Evolutionary conservation across 2,329 filamentous ascomycete genomes (phyloP), one percentile per base, ranked within the genome.

Genomic region (Lecanoromycetidae sp.): DNA sequence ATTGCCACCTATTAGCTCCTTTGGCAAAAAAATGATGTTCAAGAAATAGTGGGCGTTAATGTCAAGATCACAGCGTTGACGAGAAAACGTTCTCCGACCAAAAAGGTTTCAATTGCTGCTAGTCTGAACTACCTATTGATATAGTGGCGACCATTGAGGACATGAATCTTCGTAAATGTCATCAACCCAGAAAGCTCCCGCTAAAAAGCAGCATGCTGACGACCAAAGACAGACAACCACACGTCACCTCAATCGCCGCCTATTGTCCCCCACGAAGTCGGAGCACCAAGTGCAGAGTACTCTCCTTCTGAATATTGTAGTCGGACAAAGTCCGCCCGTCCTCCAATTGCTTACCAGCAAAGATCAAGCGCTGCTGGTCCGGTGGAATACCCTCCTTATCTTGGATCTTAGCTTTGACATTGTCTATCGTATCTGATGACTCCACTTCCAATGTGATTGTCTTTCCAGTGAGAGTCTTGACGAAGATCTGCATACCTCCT

Each of bases 401-500:
- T 59, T 90, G 84, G 23, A 83, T 82, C 69, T 83, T 82, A 15
- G 64, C 68, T 70, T 83, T 82, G 6, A 82, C 79, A 56, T 82
- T 82, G 62, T 82, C 79, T 54, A 82, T 82, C 2, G 79, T 82
- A 54, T 82, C 79, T 2, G 76, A 80, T 2, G 71, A 76, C 60
- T 82, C 79, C 10, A 82, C 79, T 57, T 82, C 79, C 29, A 82
- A 59, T 2, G 79, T 82, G 56, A 82, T 82, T 0, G 79, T 82
- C 72, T 81, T 82, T 26, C 79, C 79, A 0, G 84, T 90, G 1
- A 90, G 69, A 0, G 82, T 87, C 74, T 87, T 88, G 61, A 88
- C 84, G 56, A 88, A 88, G 56, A 87, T 87, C 59, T 88, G 75
- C 81, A 84, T 86, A 67, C 83, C 83, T 74, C 83, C 83, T 68